These are phyloP conservation scores for Hemileccinum impolitum DNA, from an alignment of 768 basidiomycete genomes.

Conservation along the genomic window DNA sequence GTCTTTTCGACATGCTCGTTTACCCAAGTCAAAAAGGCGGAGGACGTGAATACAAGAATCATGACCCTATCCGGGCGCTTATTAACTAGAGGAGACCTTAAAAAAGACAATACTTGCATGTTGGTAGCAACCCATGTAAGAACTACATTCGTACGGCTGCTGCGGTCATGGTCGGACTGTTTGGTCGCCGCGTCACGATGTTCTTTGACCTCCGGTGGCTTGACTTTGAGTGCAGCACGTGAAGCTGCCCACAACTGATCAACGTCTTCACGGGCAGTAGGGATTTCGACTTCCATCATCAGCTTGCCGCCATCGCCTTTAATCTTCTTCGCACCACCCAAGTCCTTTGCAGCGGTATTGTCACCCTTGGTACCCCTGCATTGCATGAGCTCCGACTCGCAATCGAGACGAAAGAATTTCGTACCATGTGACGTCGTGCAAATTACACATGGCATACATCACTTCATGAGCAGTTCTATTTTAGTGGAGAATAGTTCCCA, in stretches of 20 bases:
- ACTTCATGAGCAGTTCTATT: constrained; percentile 35
- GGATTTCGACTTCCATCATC: constrained; percentile 81
- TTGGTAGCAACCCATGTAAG: constrained; percentile 83
- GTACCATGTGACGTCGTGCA: constrained; percentile 82
- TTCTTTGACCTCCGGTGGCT: constrained; percentile 70
- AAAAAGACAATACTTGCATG: constrained; percentile 48
- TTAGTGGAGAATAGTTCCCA: background rate
- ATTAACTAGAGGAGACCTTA: background rate
- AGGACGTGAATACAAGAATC: constrained; percentile 74
- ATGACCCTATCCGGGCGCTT: constrained; percentile 48
- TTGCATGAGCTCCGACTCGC: constrained; percentile 2
- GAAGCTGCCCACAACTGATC: constrained; percentile 85
- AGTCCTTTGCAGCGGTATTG: constrained; percentile 82
- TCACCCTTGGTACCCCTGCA: constrained; percentile 87
- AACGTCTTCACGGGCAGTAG: constrained; percentile 80
- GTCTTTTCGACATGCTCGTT: constrained; percentile 49
- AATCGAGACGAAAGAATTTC: constrained; percentile 1
- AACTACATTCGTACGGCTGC: constrained; percentile 81
- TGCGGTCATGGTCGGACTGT: constrained; percentile 83
- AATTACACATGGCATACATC: constrained; percentile 94
- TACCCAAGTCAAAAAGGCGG: constrained; percentile 74
- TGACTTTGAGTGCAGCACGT: constrained; percentile 62
- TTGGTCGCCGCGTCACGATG: constrained; percentile 86
- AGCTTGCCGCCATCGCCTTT: constrained; percentile 83
- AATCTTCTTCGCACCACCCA: constrained; percentile 88